Conservation (phyloP, 441 rosid species). For the Eutrema salsugineum region DNA sequence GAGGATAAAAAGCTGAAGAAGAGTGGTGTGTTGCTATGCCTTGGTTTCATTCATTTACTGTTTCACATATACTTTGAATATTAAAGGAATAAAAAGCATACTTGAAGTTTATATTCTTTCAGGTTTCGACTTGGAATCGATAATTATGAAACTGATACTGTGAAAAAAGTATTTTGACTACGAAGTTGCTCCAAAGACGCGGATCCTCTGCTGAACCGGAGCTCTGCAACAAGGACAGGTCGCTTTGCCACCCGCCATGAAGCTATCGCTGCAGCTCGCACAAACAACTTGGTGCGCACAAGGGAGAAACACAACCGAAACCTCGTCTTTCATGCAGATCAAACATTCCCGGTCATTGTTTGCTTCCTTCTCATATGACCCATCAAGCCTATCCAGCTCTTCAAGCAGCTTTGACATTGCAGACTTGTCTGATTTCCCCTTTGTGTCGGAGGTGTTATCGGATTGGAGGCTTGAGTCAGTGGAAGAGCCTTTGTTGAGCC, state of each 20-base stretch:
- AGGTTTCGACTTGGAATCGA: too few species aligned
- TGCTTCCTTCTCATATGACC: slow-evolving; percentile 47
- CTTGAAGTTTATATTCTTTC: too few species aligned
- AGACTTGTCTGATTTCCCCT: slow-evolving; percentile 50
- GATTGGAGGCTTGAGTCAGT: slow-evolving; percentile 40
- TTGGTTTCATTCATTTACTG: too few species aligned
- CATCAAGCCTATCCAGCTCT: slow-evolving; percentile 68
- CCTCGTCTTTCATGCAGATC: slow-evolving; percentile 79
- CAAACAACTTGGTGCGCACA: slow-evolving; percentile 93
- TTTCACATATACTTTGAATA: too few species aligned
- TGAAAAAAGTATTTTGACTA: slow-evolving; percentile 27
- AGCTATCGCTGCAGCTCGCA: slow-evolving; percentile 69
- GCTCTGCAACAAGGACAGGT: slow-evolving; percentile 79
- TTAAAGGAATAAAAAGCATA: too few species aligned
- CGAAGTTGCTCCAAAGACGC: slow-evolving; percentile 85
- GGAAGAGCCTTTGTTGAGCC: slow-evolving; percentile 44
- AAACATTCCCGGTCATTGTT: slow-evolving; percentile 69
- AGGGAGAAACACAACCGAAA: slow-evolving; percentile 83
- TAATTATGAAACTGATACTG: too few species aligned
- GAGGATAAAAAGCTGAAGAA: too few species aligned
- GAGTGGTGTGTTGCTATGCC: too few species aligned
- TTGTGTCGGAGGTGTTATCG: slow-evolving; percentile 27
- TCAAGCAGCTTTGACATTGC: slow-evolving; percentile 59
- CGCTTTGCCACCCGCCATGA: slow-evolving; percentile 57
- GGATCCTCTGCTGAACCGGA: slow-evolving; percentile 75